Evolutionary conservation across 202 grass and related monocot genomes (phyloP).

Genomic region (Brachypodium distachyon): DNA sequence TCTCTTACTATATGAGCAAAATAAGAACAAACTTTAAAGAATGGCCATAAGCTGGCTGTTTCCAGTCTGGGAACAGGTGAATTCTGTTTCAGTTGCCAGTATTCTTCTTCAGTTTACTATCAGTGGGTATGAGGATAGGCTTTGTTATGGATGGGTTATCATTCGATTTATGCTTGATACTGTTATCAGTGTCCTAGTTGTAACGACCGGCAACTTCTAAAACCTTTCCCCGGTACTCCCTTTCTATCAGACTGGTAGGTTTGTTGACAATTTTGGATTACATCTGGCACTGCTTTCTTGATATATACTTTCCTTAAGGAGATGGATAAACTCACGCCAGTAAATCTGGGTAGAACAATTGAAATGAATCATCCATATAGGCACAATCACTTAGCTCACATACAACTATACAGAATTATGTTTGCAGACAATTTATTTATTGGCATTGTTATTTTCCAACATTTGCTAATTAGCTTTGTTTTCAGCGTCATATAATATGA

Average conservation of each 20-base stretch:
- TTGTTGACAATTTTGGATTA: background rate
- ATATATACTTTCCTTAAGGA: background rate
- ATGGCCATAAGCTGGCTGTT: background rate
- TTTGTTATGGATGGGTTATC: background rate
- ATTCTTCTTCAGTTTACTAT: background rate
- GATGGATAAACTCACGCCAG: background rate
- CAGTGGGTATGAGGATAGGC: background rate
- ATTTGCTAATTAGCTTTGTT: background rate
- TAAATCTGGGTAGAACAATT: background rate
- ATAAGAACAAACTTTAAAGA: background rate
- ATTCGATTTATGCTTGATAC: background rate
- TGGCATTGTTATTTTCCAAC: background rate
- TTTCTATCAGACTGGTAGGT: background rate
- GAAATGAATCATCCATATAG: background rate
- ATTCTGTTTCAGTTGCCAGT: background rate
- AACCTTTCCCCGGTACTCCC: background rate
- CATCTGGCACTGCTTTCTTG: background rate
- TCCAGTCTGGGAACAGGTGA: background rate
- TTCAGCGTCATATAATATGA: background rate
- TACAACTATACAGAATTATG: background rate
- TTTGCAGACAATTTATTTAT: background rate
- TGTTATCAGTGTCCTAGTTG: background rate
- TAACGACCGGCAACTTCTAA: background rate
- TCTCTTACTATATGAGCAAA: background rate
- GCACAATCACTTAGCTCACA: background rate